Percentiles rank a stretch among this genome's conserved stretches.
Conservation (phyloP, 129 eudicot genomes). For the Chrysanthemum makinoi region DNA sequence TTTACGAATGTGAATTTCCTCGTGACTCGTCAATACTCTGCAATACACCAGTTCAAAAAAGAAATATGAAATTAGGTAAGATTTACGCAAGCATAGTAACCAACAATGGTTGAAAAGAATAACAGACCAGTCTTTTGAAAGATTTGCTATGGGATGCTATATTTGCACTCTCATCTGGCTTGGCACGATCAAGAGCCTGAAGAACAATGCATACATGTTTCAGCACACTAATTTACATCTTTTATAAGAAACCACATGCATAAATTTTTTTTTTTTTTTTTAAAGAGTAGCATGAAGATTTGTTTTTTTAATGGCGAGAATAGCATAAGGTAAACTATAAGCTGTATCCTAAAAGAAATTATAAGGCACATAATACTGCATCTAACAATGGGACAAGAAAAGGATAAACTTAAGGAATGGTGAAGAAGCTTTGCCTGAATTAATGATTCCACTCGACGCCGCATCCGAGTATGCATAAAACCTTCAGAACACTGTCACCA, state of each 20-base stretch:
- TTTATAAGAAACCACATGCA: not conserved
- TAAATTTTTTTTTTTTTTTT: too few relatives aligned
- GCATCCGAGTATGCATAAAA: constrained; percentile 97
- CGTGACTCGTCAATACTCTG: constrained; percentile 57
- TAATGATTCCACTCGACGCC: constrained; percentile 92
- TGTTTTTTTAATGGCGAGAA: too few relatives aligned
- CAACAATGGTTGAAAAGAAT: not conserved
- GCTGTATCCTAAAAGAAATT: not conserved
- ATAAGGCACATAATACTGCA: not conserved
- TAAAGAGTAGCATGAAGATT: not conserved
- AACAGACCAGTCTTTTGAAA: constrained; percentile 63
- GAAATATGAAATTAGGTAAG: not conserved
- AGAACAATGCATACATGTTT: constrained; percentile 17
- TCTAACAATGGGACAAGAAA: not conserved
- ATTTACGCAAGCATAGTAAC: constrained; percentile 10
- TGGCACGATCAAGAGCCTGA: constrained; percentile 80
- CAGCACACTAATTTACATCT: constrained; percentile 14
- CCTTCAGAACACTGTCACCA: constrained; percentile 90
- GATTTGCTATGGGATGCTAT: constrained; percentile 51
- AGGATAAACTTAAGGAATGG: not conserved
- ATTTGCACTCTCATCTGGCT: constrained; percentile 58
- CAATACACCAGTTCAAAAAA: not conserved
- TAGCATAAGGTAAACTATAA: too few relatives aligned
- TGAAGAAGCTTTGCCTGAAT: constrained; percentile 56
- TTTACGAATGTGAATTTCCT: constrained; percentile 39